Evolutionary conservation across 805 yeast genomes (phyloP), one percentile per base, ranked within the genome.

Genomic region (Dipodascus geniculatus): DNA sequence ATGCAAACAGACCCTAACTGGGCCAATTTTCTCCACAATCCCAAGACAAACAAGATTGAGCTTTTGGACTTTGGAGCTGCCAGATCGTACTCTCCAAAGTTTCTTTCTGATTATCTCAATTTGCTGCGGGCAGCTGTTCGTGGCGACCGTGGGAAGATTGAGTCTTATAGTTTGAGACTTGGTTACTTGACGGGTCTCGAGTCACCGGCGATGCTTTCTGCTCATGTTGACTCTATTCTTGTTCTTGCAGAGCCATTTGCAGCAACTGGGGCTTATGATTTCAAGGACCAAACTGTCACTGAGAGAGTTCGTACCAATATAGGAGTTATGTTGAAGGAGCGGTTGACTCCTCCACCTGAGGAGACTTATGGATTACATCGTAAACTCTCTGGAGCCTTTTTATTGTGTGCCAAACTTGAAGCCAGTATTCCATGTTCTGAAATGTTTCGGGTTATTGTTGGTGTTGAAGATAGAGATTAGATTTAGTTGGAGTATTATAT

Each of bases 1-100:
- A 93, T 93, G 99, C 99, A 93, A 71, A 91, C 98, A 1, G 99
- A 93, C 71, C 99, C 99, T 51, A 93, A 93, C 68, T 93, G 99
- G 99, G 97, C 99, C 48, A 93, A 93, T 68, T 93, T 93, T 71
- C 70, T 93, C 56, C 89, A 86, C 71, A 89, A 93, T 64, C 74
- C 74, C 33, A 60, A 71, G n/a, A 81, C 89, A 1, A 69, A 78
- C 23, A 81, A 84, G 66, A 80, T 93, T 54, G 97, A 91, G 68
- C 73, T 93, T 54, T 72, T 93, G 52, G 99, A 93, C 70, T 93
- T 93, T 69, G 99, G 99, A 50, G 98, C 99, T 1, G 84, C 96
- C 3, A 77, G 98, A 58, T 85, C 80, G 31, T 93, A 81, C 67
- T 73, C 80, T 22, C 78, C 75, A 42, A 78, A 78, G 17, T 93